These are phyloP conservation scores for Penicillium oxalicum DNA, from an alignment of 2,329 filamentous ascomycete genomes.

Conservation along the genomic window DNA sequence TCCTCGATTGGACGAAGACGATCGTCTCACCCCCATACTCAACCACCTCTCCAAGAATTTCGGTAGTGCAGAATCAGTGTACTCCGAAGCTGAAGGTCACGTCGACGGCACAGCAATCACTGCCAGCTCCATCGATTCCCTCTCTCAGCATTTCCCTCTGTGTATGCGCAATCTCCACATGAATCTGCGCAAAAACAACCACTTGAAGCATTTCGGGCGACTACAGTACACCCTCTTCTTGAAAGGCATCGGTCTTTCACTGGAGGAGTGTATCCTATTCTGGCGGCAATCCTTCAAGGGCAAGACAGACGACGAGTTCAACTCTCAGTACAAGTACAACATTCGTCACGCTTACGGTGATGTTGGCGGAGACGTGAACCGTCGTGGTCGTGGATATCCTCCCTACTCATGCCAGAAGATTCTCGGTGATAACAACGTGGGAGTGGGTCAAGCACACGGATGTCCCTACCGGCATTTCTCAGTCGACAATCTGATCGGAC, in stretches of 20 bases:
- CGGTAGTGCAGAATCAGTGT: slow-evolving; percentile 79
- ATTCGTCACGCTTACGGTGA: slow-evolving; percentile 92
- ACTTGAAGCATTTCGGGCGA: slow-evolving; percentile 88
- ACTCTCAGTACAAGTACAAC: slow-evolving; percentile 97
- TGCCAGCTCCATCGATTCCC: slow-evolving; percentile 69
- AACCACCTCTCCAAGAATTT: slow-evolving; percentile 92
- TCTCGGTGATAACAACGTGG: slow-evolving; percentile 78
- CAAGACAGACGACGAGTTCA: slow-evolving; percentile 88
- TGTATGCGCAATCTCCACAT: slow-evolving; percentile 93
- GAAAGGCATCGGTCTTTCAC: slow-evolving; percentile 83
- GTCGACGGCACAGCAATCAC: slow-evolving; percentile 68
- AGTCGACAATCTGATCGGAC: slow-evolving; percentile 70
- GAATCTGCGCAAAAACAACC: slow-evolving; percentile 75
- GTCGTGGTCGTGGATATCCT: slow-evolving; percentile 78
- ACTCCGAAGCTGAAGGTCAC: slow-evolving; percentile 59
- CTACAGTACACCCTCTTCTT: slow-evolving; percentile 95
- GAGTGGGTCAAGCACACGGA: slow-evolving; percentile 84
- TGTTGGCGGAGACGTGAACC: slow-evolving; percentile 85
- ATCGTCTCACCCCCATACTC: slow-evolving; percentile 71
- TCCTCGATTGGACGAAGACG: slow-evolving; percentile 90
- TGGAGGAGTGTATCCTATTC: slow-evolving; percentile 90
- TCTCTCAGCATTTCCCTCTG: slow-evolving; percentile 77
- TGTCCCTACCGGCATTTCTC: slow-evolving; percentile 94
- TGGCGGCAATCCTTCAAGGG: slow-evolving; percentile 84
- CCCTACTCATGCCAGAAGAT: slow-evolving; percentile 95